Base-by-base conservation (phyloP, 441 rosid genomes). In the Kokia cookei region DNA sequence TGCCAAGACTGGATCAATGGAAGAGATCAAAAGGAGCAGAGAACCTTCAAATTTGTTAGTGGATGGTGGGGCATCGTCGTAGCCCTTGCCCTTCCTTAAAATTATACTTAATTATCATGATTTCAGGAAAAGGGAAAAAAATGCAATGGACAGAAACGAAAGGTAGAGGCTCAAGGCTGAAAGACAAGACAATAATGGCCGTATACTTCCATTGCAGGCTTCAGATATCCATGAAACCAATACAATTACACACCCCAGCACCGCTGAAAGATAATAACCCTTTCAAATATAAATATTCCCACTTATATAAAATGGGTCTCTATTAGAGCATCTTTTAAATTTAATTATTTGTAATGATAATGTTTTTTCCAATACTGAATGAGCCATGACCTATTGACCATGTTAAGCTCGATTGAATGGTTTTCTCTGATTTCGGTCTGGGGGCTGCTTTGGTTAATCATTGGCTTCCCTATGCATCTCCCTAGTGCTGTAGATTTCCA, bases 191-290 rank as follows among this genome's bases (percentile, higher is more conserved):
- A 43, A 58, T 13, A 26, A 13, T 27, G 64, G 69, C 73, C 80
- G 69, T 51, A 51, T 67, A 37, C 55, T 73, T 69, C 77, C 71
- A 73, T 42, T 7, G 72, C 59, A 69, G 42, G 61, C 45, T 45
- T 68, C 71, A 42, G 54, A 58, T 4, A 58, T 15, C 19, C 40
- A 57, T 26, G 69, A 51, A 61, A 10, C 58, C 15, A 17, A 14
- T 6, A 4, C 26, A 66, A 5, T 42, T 12, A 47, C 4, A 42
- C 22, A 17, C 54, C 57, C 68, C 22, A 17, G 42, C 57, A 53
- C 37, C 37, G 55, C 71, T 40, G 55, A 61, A 32, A 61, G 65
- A 14, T 64, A 22, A 5, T 12, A 45, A 40, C 14, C 50, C 17
- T 17, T 26, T 26, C 14, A 15, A 14, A 59, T 12, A 26, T 27